Conservation (phyloP, 257 asterid genomes). For the Solanum virginianum region DNA sequence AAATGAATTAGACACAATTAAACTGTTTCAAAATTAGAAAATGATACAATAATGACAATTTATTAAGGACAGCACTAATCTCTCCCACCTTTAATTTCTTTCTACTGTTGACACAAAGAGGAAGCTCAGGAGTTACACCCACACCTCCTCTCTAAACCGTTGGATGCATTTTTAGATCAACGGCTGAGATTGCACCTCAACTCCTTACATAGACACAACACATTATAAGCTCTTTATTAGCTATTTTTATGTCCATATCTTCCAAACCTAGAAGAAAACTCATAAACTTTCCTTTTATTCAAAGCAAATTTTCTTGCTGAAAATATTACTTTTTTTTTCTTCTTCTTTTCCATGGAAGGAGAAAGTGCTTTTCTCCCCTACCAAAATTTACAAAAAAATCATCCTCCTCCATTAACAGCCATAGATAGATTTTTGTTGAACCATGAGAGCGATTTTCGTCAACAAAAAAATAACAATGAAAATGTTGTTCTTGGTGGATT, state of each 20-base stretch:
- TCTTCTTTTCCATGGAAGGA: slow-evolving; percentile 31
- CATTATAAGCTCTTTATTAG: neutral
- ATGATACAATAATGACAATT: slow-evolving; percentile 3
- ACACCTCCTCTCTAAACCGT: slow-evolving; percentile 20
- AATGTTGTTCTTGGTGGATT: neutral
- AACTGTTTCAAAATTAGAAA: neutral
- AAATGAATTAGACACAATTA: neutral
- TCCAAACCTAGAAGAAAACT: neutral
- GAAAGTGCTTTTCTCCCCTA: neutral
- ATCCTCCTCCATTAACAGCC: slow-evolving; percentile 16
- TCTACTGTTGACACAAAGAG: slow-evolving; percentile 13
- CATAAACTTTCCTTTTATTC: slow-evolving; percentile 6
- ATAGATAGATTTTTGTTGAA: slow-evolving; percentile 24
- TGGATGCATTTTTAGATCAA: slow-evolving; percentile 15
- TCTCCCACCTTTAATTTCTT: slow-evolving; percentile 14
- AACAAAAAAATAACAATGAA: neutral
- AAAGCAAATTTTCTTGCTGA: slow-evolving; percentile 15
- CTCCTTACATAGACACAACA: neutral
- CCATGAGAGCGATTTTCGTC: slow-evolving; percentile 5
- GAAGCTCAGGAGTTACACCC: slow-evolving; percentile 20
- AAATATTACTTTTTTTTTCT: neutral
- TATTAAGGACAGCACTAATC: slow-evolving; percentile 23
- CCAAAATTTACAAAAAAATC: neutral
- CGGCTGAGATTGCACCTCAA: neutral
- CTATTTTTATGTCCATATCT: neutral